phyloP scores from a whole-genome alignment of 495 filamentous ascomycete genomes.

The Beverwykella pulmonaria region DNA sequence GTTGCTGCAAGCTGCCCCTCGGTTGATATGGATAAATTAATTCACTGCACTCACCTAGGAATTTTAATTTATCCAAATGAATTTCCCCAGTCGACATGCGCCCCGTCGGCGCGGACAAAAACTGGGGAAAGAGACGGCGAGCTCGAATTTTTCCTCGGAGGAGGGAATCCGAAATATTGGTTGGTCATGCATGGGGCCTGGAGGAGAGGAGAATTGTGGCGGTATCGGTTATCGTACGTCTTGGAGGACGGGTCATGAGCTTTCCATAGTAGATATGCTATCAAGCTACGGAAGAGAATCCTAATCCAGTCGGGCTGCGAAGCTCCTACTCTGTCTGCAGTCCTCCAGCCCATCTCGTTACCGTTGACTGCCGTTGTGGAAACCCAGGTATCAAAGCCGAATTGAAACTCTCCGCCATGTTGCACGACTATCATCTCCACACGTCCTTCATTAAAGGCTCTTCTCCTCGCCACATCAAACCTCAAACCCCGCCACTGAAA shows the following conservation, averaged over 20 bases:
- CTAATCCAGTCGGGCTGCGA: background rate
- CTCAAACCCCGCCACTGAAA: constrained; percentile 3
- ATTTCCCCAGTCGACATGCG: background rate
- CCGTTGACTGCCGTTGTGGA: background rate
- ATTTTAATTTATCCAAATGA: constrained; percentile 1
- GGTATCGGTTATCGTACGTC: background rate
- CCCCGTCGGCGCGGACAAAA: background rate
- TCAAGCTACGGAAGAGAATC: background rate
- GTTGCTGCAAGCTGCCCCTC: constrained; percentile 19
- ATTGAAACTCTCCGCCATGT: constrained; percentile 5
- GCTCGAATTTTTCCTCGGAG: constrained; percentile 2
- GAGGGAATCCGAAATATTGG: constrained; percentile 15
- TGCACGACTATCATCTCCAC: background rate
- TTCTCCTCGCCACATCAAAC: background rate
- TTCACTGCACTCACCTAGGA: background rate
- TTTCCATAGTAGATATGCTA: background rate
- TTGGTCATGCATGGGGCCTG: background rate
- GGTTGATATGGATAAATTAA: constrained; percentile 27
- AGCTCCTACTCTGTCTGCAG: background rate
- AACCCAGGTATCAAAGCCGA: background rate
- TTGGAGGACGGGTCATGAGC: background rate
- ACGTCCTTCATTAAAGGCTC: constrained; percentile 4
- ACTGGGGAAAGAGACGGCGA: background rate
- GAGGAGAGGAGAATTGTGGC: background rate
- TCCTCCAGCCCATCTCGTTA: constrained; percentile 3